A percentile compares a stretch with the other conserved stretches of the same genome.
phyloP scores from a whole-genome alignment of 208 protist genomes.

The Tritrichomonas foetus region DNA sequence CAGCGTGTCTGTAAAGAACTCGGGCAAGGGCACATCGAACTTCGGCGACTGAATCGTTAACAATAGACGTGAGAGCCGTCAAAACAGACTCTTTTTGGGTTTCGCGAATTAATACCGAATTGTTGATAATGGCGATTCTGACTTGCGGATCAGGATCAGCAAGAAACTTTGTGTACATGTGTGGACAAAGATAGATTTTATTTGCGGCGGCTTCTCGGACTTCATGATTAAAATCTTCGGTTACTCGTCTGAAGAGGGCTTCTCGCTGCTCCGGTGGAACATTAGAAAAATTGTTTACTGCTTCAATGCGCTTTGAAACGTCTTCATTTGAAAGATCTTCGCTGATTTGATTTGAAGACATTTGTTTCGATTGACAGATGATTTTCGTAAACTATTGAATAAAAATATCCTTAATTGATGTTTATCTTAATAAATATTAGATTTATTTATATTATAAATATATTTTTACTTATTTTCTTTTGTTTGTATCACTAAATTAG shows the following conservation, averaged over 20 bases:
- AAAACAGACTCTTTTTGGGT: neutral
- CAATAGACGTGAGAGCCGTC: neutral
- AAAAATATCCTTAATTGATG: too few species aligned
- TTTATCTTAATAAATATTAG: too few species aligned
- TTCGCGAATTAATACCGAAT: neutral
- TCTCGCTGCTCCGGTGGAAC: neutral
- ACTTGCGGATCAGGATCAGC: neutral
- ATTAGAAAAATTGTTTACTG: neutral
- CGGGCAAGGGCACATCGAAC: neutral
- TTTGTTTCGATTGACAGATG: neutral
- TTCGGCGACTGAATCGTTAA: neutral
- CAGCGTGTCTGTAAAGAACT: neutral
- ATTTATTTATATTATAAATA: too few species aligned
- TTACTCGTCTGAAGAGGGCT: neutral
- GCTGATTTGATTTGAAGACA: neutral
- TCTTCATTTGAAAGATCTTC: neutral
- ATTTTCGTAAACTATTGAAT: too few species aligned
- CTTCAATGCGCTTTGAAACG: neutral
- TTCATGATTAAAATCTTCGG: conserved; percentile 37
- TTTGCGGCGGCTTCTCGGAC: neutral
- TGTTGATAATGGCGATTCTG: neutral
- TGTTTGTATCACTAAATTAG: too few species aligned
- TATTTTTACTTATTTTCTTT: too few species aligned
- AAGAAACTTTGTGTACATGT: neutral
- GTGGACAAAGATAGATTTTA: neutral